Percentiles rank a stretch among this genome's conserved stretches.
phyloP scores from a whole-genome alignment of 352 stramenopile species.

The Phytophthora colocasiae region DNA sequence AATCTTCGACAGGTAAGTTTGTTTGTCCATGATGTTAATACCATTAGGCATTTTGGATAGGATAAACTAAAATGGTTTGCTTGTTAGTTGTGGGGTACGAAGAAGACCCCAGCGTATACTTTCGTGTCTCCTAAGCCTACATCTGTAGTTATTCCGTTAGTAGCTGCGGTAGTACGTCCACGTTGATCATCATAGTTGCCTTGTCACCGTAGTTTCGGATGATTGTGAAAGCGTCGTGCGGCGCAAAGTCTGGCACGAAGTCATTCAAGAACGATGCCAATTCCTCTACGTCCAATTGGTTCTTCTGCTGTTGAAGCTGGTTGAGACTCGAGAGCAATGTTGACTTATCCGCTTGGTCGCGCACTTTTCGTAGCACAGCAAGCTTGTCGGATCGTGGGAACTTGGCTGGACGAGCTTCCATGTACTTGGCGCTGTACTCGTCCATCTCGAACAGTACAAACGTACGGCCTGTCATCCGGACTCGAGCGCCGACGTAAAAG shows the following conservation, averaged over 20 bases:
- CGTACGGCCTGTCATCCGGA: constrained; percentile 68
- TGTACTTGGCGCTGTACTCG: constrained; percentile 86
- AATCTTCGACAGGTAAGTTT: no score
- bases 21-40: no score
- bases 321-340: constrained; percentile 35
- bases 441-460: constrained; percentile 88
- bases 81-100: constrained; percentile 8
- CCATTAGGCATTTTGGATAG: no score
- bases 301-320: constrained; percentile 38
- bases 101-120: not conserved
- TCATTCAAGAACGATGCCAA: constrained; percentile 56
- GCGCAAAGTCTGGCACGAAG: constrained; percentile 51
- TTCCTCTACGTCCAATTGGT: constrained; percentile 53
- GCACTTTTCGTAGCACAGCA: constrained; percentile 64
- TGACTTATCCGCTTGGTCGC: constrained; percentile 45
- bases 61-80: no score
- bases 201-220: constrained; percentile 76
- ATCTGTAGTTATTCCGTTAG: constrained; percentile 32
- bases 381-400: constrained; percentile 78
- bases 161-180: constrained; percentile 58
- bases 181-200: constrained; percentile 60
- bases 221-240: constrained; percentile 76
- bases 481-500: constrained; percentile 76
- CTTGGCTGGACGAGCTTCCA: constrained; percentile 67
- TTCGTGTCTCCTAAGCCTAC: constrained; percentile 7